Evolutionary conservation across 768 basidiomycete genomes (phyloP), one percentile per base, ranked within the genome.

Genomic region (Termitomyces eurrhizus): DNA sequence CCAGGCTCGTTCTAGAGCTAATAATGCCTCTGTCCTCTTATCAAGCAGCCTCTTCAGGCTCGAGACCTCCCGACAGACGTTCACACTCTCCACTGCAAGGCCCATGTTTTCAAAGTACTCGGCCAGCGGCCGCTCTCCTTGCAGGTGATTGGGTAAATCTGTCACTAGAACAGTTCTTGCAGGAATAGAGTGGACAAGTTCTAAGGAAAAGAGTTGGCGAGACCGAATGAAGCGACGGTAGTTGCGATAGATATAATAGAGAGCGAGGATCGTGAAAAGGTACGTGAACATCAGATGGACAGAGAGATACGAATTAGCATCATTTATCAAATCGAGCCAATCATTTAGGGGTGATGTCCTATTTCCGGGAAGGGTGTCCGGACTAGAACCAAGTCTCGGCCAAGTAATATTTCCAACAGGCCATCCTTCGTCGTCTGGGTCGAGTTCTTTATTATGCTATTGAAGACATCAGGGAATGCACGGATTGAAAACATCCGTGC

Each of bases 31-130:
- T 6, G 96, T 98, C 49, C 96, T 78, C 64, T 79, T 79, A 65
- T 95, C 91, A 59, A 99, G 74, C 18, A 97, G 78, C 7, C 75
- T 70, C 58, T 89, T 88, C 58, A 97, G 70, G 12, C 82, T 80
- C 7, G 85, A 87, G 1, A 95, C 88, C 65, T 97, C 92, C 52
- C 96, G 78, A 68, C 89, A 92, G 0, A 98, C 82, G 13, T 85
- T 92, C 44, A 98, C 93, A 69, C 93, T 95, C 77, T 99, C 96
- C 1, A 99, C 95, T 36, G 80, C 83, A 64, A 95, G 75, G 8
- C 83, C 83, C 84, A 98, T 86, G 65, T 87, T 84, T 73, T 98
- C 96, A 70, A 97, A 98, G 72, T 97, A 97, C 64, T 94, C 92
- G 0, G 94, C 93, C 18, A 98, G 78, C 0, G 91, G 81, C 11